A percentile compares a stretch with the other conserved stretches of the same genome.
Evolutionary conservation across 2,329 filamentous ascomycete genomes (phyloP).

Genomic region (Cryphonectria naterciae): DNA sequence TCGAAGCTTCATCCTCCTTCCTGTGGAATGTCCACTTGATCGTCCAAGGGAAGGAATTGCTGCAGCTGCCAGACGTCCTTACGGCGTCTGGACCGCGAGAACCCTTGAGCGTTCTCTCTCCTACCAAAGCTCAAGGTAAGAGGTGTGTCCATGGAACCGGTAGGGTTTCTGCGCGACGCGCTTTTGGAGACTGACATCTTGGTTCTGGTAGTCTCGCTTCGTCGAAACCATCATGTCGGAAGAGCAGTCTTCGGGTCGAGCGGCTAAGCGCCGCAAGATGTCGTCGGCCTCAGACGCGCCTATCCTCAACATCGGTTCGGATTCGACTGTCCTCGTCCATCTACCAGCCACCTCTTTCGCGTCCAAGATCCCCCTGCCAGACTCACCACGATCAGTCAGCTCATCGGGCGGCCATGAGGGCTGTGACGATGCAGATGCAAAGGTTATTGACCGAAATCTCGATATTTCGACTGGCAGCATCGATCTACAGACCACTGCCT

Average conservation of each 20-base stretch:
- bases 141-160: too few species aligned
- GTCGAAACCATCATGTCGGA: constrained; percentile 20
- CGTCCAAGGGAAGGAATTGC: not conserved
- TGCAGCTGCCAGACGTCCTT: not conserved
- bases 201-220: not conserved
- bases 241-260: constrained; percentile 1
- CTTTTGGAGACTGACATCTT: not conserved
- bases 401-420: not conserved
- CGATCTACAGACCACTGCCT: not conserved
- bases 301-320: not conserved
- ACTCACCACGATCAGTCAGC: not conserved
- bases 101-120: not conserved
- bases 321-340: not conserved
- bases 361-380: not conserved
- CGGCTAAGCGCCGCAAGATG: constrained; percentile 29
- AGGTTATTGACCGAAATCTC: not conserved
- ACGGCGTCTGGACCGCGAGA: not conserved
- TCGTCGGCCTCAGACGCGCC: constrained; percentile 9
- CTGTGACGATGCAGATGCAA: not conserved
- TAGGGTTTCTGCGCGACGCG: not conserved
- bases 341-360: not conserved
- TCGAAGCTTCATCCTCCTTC: not conserved
- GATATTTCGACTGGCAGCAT: not conserved
- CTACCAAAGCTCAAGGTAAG: not conserved
- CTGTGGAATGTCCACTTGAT: not conserved